Base-by-base conservation (phyloP, 495 filamentous ascomycete species). In the Trichoderma reesei region DNA sequence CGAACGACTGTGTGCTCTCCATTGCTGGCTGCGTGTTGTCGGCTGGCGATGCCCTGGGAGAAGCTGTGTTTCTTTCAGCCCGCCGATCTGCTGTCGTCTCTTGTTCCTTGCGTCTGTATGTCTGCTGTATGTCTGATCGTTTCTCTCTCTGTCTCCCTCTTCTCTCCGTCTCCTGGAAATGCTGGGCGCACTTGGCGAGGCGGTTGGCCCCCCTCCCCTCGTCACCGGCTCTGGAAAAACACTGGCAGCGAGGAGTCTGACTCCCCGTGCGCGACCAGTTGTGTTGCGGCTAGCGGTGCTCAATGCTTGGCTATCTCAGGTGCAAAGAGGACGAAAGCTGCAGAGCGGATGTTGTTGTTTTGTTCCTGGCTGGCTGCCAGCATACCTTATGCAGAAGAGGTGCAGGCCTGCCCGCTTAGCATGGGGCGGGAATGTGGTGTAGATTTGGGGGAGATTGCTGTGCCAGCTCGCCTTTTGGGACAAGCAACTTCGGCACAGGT, bases 1-100 rank as follows among this genome's bases (percentile, higher is more conserved):
- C 48, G 60, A 67, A 61, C 61, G 71, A 73, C 41, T 71, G 68
- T 44, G 79, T 75, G 71, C 76, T 74, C 68, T 81, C 79, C 74
- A 79, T 81, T 69, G 67, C 74, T 66, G 62, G 65, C 62, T 44
- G 20, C 41, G 13, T 44, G 41, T 13, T 44, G 41, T 44, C 13
- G 44, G 44, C n/a, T 39, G 38, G 44, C 16, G 44, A 48, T 48
- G 44, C 16, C 16, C 11, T 39, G 38, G 38, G 38, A 11, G 38
- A 11, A 39, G 38, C 6, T 39, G 38, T 46, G 26, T 26, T 26
- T 26, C 26, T 26, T 26, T 26, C 26, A 0, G 26, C 26, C 26
- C 26, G 26, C 26, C 26, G 26, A 26, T 26, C 26, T 26, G 26
- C 26, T 26, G 26, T 26, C 26, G 26, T 26, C 1, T 26, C 1